Percentiles rank a stretch among this genome's conserved stretches.
Evolutionary conservation across 352 stramenopile genomes (phyloP).

Genomic region (Peronospora tabacina): DNA sequence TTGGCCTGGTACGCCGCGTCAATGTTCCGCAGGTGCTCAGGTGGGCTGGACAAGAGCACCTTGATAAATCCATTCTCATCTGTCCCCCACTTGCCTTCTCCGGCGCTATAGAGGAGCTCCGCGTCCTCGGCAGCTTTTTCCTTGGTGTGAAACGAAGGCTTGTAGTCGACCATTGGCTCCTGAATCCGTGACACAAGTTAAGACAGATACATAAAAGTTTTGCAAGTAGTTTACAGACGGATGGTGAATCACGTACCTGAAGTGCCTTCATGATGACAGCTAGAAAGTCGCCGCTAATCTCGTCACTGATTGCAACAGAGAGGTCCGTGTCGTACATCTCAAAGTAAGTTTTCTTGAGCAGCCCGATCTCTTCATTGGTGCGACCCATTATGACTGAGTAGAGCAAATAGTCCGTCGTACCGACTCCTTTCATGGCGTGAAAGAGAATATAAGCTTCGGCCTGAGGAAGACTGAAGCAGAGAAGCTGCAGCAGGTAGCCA

Average conservation of each 20-base stretch:
- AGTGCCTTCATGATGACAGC: constrained; percentile 47
- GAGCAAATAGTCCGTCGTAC: constrained; percentile 52
- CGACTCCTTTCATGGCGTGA: constrained; percentile 47
- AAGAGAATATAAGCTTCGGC: constrained; percentile 57
- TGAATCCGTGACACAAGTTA: not conserved
- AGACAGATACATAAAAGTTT: not conserved
- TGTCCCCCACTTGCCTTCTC: constrained; percentile 73
- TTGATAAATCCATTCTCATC: constrained; percentile 63
- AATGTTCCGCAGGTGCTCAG: constrained; percentile 51
- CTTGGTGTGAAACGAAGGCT: constrained; percentile 46
- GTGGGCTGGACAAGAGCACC: constrained; percentile 49
- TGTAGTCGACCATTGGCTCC: constrained; percentile 36
- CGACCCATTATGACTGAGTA: constrained; percentile 53
- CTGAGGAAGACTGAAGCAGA: constrained; percentile 44
- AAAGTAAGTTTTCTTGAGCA: constrained; percentile 51
- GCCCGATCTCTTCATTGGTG: constrained; percentile 40
- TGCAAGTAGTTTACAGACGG: not conserved
- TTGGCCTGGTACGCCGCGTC: constrained; percentile 53
- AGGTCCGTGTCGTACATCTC: constrained; percentile 51
- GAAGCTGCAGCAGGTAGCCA: constrained; percentile 50
- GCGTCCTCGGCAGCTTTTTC: constrained; percentile 57
- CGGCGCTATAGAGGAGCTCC: constrained; percentile 63
- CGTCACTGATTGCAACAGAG: constrained; percentile 34
- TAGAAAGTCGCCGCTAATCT: constrained; percentile 43
- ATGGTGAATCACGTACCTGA: constrained; percentile 18